A percentile compares a stretch with the other conserved stretches of the same genome.
These are phyloP conservation scores for Xylariaceae sp. DNA, from an alignment of 2,329 filamentous ascomycete genomes.

Conservation along the genomic window DNA sequence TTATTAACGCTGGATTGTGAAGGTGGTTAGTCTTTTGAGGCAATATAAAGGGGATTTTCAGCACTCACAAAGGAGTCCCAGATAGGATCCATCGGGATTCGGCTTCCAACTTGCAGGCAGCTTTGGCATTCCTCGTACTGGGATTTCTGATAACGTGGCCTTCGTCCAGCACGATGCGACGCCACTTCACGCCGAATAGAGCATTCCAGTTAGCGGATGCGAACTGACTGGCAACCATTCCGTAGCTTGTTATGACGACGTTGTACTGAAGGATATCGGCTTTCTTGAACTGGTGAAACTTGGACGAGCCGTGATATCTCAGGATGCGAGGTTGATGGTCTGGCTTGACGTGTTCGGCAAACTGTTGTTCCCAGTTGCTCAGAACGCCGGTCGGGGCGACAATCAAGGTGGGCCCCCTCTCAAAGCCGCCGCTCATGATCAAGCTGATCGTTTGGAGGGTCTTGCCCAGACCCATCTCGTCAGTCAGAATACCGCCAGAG, in stretches of 20 bases:
- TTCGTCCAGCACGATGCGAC: constrained; percentile 75
- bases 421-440: constrained; percentile 52
- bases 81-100: constrained; percentile 74
- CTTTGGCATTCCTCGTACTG: constrained; percentile 64
- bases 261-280: constrained; percentile 59
- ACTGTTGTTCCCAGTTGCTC: constrained; percentile 85
- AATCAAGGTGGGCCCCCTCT: constrained; percentile 64
- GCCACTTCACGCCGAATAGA: constrained; percentile 57
- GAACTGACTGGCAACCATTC: constrained; percentile 64
- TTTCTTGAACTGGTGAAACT: constrained; percentile 13
- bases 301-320: constrained; percentile 61
- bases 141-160: constrained; percentile 78
- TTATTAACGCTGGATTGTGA: constrained; percentile 71
- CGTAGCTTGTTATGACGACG: constrained; percentile 81
- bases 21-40: not conserved
- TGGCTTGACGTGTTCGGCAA: constrained; percentile 62
- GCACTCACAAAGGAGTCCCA: constrained; percentile 66
- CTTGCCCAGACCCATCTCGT: constrained; percentile 91
- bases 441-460: constrained; percentile 81
- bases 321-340: constrained; percentile 61
- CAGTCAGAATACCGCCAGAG: constrained; percentile 78
- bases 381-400: constrained; percentile 79
- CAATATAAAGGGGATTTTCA: not conserved
- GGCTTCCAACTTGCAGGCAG: constrained; percentile 61
- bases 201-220: constrained; percentile 40